Percentiles rank a stretch among this genome's conserved stretches.
phyloP scores from a whole-genome alignment of 169 alveolate genomes.

The Sarcocystis neurona region DNA sequence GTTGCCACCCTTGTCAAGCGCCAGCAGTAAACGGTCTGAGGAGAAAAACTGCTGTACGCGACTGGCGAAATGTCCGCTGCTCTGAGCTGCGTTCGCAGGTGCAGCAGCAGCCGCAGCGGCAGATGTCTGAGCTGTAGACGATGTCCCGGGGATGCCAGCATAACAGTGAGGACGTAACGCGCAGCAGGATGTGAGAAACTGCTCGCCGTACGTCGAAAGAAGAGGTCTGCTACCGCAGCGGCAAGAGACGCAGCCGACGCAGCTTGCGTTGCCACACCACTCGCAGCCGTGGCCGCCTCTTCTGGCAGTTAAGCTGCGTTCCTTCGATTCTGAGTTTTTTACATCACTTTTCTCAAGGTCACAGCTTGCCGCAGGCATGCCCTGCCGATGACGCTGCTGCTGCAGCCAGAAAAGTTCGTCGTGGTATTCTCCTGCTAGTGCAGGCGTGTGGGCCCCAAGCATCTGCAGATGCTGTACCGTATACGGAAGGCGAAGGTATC shows the following conservation, averaged over 20 bases:
- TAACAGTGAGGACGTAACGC: neutral
- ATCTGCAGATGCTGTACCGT: conserved; percentile 40
- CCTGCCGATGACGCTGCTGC: neutral
- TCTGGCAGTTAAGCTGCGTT: too few species aligned
- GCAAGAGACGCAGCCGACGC: neutral
- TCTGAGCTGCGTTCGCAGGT: neutral
- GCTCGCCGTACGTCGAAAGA: neutral
- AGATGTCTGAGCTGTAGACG: neutral
- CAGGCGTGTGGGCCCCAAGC: conserved; percentile 51
- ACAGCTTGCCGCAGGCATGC: too few species aligned
- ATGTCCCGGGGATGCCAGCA: neutral
- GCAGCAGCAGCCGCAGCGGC: conserved; percentile 7
- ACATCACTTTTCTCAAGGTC: too few species aligned
- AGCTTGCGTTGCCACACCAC: conserved; percentile 1
- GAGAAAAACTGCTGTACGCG: conserved; percentile 10
- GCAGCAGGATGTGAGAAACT: neutral
- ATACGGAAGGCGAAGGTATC: conserved; percentile 34
- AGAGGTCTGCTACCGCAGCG: conserved; percentile 5
- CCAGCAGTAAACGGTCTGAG: conserved; percentile 43
- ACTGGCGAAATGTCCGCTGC: neutral
- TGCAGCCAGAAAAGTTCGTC: neutral
- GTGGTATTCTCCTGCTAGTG: neutral
- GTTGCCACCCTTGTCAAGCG: conserved; percentile 51
- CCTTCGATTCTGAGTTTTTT: too few species aligned
- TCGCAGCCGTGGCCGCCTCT: neutral